Evolutionary conservation across 345 rosid species (phyloP).

Genomic region (Salix udensis): DNA sequence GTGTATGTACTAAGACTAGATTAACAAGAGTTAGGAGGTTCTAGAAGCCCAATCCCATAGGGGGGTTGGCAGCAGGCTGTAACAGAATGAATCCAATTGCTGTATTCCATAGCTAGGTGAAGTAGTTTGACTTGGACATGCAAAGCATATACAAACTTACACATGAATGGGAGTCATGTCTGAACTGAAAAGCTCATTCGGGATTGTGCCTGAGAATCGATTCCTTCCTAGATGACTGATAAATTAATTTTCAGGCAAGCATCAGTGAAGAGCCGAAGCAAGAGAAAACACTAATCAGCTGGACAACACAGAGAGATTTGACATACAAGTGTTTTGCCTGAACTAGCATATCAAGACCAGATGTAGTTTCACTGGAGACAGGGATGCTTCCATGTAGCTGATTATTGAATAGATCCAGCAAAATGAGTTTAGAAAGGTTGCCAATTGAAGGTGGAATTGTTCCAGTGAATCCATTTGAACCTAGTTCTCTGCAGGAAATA

Average conservation of each 20-base stretch:
- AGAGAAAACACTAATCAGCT: background rate
- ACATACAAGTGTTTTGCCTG: constrained; percentile 73
- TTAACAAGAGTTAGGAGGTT: no score
- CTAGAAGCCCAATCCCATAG: no score
- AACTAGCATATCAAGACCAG: constrained; percentile 76
- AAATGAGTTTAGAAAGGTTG: constrained; percentile 48
- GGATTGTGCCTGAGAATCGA: constrained; percentile 55
- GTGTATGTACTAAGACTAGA: no score
- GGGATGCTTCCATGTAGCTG: constrained; percentile 64
- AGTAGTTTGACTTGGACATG: no score
- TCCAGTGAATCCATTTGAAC: constrained; percentile 68
- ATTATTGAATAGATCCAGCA: constrained; percentile 86
- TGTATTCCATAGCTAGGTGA: background rate
- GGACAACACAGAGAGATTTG: constrained; percentile 1
- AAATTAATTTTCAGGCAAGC: background rate
- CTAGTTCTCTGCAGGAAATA: constrained; percentile 54
- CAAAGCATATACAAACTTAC: constrained; percentile 39
- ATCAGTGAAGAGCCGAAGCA: background rate
- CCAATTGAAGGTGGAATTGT: constrained; percentile 72
- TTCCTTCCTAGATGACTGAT: constrained; percentile 74
- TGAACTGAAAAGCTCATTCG: constrained; percentile 58
- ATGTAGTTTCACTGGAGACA: constrained; percentile 59
- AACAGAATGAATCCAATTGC: no score
- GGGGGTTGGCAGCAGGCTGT: no score
- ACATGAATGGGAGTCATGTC: constrained; percentile 65